Percentiles rank a stretch among this genome's conserved stretches.
Evolutionary conservation across 1,284 basidiomycete species (phyloP).

Genomic region (Peniophora sp.): DNA sequence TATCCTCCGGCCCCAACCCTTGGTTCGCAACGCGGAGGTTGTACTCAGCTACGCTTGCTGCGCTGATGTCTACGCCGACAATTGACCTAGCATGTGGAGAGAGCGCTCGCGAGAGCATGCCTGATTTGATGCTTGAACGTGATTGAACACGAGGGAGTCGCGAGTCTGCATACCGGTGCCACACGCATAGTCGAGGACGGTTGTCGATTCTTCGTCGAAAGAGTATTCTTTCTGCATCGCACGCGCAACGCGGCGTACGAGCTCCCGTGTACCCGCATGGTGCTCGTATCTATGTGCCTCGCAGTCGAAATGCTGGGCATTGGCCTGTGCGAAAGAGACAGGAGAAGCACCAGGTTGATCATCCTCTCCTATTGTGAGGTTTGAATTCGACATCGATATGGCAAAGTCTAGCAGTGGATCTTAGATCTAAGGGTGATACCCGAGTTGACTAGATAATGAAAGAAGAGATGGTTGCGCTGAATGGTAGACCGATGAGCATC

Average conservation of each 20-base stretch:
- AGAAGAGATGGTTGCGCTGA: no score
- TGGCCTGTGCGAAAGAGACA: conserved; percentile 15
- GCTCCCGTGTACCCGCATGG: conserved; percentile 15
- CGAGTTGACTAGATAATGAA: no score
- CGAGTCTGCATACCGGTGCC: conserved; percentile 44
- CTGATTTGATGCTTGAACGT: conserved; percentile 22
- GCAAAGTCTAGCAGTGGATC: no score
- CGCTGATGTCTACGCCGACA: conserved; percentile 65
- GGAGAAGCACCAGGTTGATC: no score
- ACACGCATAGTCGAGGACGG: conserved; percentile 65
- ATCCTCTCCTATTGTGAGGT: no score
- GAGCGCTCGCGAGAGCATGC: conserved; percentile 48
- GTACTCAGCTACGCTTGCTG: conserved; percentile 55
- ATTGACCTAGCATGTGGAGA: conserved; percentile 47
- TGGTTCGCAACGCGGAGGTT: conserved; percentile 48
- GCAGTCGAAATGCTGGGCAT: conserved; percentile 24
- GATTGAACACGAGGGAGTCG: background rate
- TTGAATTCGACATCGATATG: no score
- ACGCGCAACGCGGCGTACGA: conserved; percentile 25
- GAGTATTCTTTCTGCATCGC: conserved; percentile 37
- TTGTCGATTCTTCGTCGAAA: conserved; percentile 49
- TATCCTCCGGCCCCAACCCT: conserved; percentile 48
- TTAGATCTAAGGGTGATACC: no score
- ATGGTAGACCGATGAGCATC: no score
- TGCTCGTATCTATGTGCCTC: conserved; percentile 21